These are phyloP conservation scores for Akanthomyces dipterigenus DNA, from an alignment of 2,329 filamentous ascomycete genomes.

Conservation along the genomic window DNA sequence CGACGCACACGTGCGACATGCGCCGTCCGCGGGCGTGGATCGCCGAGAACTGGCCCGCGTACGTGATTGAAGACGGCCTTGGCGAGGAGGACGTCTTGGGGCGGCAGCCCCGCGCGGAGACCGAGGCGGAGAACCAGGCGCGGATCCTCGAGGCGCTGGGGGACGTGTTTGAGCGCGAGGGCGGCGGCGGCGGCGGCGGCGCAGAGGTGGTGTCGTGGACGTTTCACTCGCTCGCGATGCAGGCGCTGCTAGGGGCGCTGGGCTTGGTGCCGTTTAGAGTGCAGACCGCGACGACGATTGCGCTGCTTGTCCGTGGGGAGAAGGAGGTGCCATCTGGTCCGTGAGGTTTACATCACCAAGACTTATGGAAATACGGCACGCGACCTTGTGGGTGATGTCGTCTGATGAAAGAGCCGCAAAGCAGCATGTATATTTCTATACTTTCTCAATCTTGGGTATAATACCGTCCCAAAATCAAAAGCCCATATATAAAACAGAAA, in stretches of 20 bases:
- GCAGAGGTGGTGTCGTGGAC: constrained; percentile 44
- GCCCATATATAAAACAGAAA: neutral
- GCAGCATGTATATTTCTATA: neutral
- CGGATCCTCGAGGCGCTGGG: constrained; percentile 37
- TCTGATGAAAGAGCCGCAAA: constrained; percentile 5
- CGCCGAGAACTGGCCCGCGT: constrained; percentile 40
- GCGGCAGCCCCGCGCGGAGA: constrained; percentile 40
- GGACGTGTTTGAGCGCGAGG: constrained; percentile 37
- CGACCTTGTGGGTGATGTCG: too few species aligned
- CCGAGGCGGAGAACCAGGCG: constrained; percentile 37
- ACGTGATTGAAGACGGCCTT: constrained; percentile 46
- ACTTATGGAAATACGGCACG: neutral
- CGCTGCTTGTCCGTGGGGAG: constrained; percentile 45
- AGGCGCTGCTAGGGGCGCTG: constrained; percentile 34
- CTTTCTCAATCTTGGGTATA: neutral
- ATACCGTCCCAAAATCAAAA: neutral
- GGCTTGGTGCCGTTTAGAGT: constrained; percentile 38
- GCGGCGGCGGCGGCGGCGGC: constrained; percentile 25
- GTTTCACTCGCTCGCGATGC: constrained; percentile 42
- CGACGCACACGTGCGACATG: constrained; percentile 56
- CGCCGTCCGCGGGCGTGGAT: constrained; percentile 44
- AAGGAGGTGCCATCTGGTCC: neutral
- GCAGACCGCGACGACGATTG: constrained; percentile 46
- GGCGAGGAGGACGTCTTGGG: constrained; percentile 49
- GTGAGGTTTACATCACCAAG: neutral